Percentiles rank a stretch among this genome's conserved stretches.
Evolutionary conservation across 768 basidiomycete species (phyloP).

Genomic region (Lactifluus echinatus): DNA sequence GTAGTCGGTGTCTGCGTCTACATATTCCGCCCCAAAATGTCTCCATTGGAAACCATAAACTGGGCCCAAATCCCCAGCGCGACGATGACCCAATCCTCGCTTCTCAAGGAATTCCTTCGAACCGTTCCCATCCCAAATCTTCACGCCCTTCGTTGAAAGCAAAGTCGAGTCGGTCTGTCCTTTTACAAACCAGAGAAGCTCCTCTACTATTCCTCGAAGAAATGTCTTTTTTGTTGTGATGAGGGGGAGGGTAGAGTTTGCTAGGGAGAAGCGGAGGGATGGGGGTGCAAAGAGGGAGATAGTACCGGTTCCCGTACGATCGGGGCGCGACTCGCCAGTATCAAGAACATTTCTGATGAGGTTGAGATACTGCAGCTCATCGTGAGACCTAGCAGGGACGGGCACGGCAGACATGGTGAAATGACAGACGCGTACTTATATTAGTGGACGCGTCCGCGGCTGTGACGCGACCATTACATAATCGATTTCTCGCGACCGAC

Average conservation of each 20-base stretch:
- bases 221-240: conserved; percentile 96
- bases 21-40: conserved; percentile 84
- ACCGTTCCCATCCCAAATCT: conserved; percentile 98
- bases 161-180: conserved; percentile 76
- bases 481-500: too few species aligned
- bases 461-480: conserved; percentile 16
- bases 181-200: conserved; percentile 88
- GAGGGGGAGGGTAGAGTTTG: conserved; percentile 67
- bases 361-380: conserved; percentile 84
- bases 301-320: conserved; percentile 94
- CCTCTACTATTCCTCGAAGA: conserved; percentile 82
- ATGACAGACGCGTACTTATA: neutral
- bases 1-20: conserved; percentile 68
- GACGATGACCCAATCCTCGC: conserved; percentile 72
- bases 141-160: conserved; percentile 74
- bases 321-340: conserved; percentile 69
- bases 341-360: conserved; percentile 72
- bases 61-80: conserved; percentile 90
- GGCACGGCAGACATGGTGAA: conserved; percentile 1
- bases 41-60: conserved; percentile 98
- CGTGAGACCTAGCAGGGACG: conserved; percentile 35
- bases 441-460: neutral
- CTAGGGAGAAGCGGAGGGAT: conserved; percentile 80
- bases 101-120: conserved; percentile 78
- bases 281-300: conserved; percentile 88